A percentile compares a stretch with the other conserved stretches of the same genome.
Evolutionary conservation across 441 rosid species (phyloP).

Genomic region (Brassica balearica): DNA sequence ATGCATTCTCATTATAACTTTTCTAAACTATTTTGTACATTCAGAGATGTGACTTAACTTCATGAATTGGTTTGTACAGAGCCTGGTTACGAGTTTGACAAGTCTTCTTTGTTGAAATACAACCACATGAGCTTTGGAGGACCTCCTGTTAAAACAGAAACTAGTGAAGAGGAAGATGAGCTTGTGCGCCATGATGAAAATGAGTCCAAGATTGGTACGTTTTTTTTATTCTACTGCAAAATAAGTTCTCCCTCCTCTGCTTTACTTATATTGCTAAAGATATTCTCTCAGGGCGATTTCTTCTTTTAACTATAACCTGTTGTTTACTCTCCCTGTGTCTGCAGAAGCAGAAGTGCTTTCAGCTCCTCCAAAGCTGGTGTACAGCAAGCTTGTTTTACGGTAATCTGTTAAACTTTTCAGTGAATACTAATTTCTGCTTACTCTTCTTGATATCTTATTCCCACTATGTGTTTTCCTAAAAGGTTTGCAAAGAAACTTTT

Average conservation of each 20-base stretch:
- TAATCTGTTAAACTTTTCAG: constrained; percentile 34
- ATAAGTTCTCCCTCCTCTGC: neutral
- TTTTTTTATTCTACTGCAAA: neutral
- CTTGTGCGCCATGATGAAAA: constrained; percentile 63
- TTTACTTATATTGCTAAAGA: constrained; percentile 8
- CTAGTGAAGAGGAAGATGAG: constrained; percentile 80
- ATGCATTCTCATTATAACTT: neutral
- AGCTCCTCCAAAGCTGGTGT: constrained; percentile 97
- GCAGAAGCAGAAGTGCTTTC: constrained; percentile 95
- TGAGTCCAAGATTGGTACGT: constrained; percentile 74
- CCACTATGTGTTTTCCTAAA: constrained; percentile 34
- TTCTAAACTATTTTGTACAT: too few species aligned
- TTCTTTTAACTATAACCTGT: constrained; percentile 2
- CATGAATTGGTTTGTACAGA: constrained; percentile 52
- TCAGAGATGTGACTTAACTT: constrained; percentile 9
- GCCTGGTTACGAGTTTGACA: constrained; percentile 84
- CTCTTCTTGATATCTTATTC: constrained; percentile 16
- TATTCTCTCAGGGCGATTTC: neutral
- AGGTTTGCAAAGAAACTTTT: constrained; percentile 93
- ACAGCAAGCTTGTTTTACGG: constrained; percentile 91
- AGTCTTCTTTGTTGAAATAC: constrained; percentile 67
- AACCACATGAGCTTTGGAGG: constrained; percentile 97
- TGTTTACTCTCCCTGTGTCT: neutral
- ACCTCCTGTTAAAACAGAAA: constrained; percentile 75
- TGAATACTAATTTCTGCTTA: neutral